Conservation (phyloP, 2,329 filamentous ascomycete species). For the Xylaria sp. region DNA sequence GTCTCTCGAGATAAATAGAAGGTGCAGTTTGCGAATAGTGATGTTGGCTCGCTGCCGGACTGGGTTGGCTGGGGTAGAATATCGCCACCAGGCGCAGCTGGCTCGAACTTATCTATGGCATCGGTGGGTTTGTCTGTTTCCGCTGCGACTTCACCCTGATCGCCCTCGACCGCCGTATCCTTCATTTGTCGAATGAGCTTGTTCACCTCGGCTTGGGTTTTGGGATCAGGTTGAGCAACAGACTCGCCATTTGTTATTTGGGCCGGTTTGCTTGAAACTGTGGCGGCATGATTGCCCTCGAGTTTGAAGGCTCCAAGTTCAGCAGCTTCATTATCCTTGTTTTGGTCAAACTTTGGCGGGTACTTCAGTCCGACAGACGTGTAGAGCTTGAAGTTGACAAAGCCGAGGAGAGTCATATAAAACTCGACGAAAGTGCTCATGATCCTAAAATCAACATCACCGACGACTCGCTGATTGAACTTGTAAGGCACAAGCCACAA, state of each 20-base stretch:
- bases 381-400: slow-evolving; percentile 95
- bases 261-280: slow-evolving; percentile 57
- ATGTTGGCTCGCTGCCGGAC: slow-evolving; percentile 68
- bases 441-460: slow-evolving; percentile 96
- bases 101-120: slow-evolving; percentile 89
- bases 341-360: slow-evolving; percentile 88
- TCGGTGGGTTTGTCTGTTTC: slow-evolving; percentile 56
- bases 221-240: slow-evolving; percentile 64
- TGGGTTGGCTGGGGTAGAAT: slow-evolving; percentile 78
- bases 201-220: slow-evolving; percentile 69
- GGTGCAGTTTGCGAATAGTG: slow-evolving; percentile 87
- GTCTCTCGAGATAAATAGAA: slow-evolving; percentile 95
- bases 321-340: slow-evolving; percentile 85
- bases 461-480: slow-evolving; percentile 93
- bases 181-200: slow-evolving; percentile 73
- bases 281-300: slow-evolving; percentile 72
- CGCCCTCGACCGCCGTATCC: slow-evolving; percentile 53
- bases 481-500: slow-evolving; percentile 97
- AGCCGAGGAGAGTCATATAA: slow-evolving; percentile 94
- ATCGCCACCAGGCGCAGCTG: slow-evolving; percentile 83
- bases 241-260: slow-evolving; percentile 57
- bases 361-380: slow-evolving; percentile 91
- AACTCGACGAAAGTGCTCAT: slow-evolving; percentile 99
- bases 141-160: slow-evolving; percentile 48
- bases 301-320: slow-evolving; percentile 91